phyloP scores from a whole-genome alignment of 805 yeast species.

The Monosporozyma unispora region DNA sequence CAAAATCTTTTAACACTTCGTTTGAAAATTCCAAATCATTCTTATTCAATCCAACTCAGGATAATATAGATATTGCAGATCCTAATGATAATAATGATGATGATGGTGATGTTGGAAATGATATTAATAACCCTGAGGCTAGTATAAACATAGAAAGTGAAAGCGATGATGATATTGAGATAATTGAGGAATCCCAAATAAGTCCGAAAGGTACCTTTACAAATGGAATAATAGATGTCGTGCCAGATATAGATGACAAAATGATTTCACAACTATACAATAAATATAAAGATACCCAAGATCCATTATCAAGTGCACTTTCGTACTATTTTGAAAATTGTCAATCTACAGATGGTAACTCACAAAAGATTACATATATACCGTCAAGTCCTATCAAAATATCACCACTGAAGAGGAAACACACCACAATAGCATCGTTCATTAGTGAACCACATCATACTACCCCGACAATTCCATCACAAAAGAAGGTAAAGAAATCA shows the following conservation, averaged over 20 bases:
- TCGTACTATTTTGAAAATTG: slow-evolving; percentile 33
- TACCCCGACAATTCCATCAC: not conserved
- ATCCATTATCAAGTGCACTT: slow-evolving; percentile 33
- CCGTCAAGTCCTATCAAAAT: not conserved
- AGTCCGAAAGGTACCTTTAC: slow-evolving; percentile 22
- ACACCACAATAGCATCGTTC: not conserved
- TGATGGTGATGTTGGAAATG: not conserved
- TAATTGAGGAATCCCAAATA: not conserved
- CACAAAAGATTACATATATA: not conserved
- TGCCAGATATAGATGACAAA: slow-evolving; percentile 26
- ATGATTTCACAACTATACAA: slow-evolving; percentile 20
- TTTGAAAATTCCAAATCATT: slow-evolving; percentile 17
- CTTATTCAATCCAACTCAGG: slow-evolving; percentile 9
- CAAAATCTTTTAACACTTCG: slow-evolving; percentile 4
- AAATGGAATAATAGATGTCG: slow-evolving; percentile 29
- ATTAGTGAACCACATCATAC: not conserved
- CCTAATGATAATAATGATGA: slow-evolving; percentile 2
- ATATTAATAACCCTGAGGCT: not conserved
- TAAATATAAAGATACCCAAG: slow-evolving; percentile 20
- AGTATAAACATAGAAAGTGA: not conserved
- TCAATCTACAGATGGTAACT: not conserved
- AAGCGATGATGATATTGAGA: not conserved
- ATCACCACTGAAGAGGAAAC: slow-evolving; percentile 1
- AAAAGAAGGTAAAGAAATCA: not conserved
- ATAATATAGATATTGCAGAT: not conserved